Evolutionary conservation across 1,284 basidiomycete species (phyloP).

Genomic region (Cryptococcus amylolentus): DNA sequence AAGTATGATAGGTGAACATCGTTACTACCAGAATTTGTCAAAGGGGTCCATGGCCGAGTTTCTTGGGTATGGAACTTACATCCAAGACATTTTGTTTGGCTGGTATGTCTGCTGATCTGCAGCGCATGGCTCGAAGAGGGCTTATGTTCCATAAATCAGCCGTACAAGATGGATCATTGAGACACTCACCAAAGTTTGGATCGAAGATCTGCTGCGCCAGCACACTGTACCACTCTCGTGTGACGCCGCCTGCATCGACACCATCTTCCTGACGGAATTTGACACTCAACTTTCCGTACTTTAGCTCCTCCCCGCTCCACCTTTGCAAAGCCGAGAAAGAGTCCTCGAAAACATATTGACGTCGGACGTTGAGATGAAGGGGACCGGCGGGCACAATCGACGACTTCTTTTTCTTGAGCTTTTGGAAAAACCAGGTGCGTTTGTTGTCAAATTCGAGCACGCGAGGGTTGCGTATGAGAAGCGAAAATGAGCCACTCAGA

Average conservation of each 20-base stretch:
- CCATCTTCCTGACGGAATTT: conserved; percentile 98
- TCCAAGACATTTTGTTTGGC: conserved; percentile 90
- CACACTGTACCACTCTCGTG: conserved; percentile 98
- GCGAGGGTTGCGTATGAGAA: conserved; percentile 91
- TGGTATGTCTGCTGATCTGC: conserved; percentile 93
- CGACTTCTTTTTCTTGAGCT: conserved; percentile 79
- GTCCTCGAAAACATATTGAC: conserved; percentile 93
- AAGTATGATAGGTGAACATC: conserved; percentile 95
- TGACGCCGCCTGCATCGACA: conserved; percentile 96
- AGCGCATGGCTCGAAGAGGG: conserved; percentile 91
- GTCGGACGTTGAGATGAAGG: conserved; percentile 86
- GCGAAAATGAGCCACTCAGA: conserved; percentile 96
- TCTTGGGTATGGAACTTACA: conserved; percentile 41
- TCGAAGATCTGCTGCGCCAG: conserved; percentile 99
- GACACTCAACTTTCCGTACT: conserved; percentile 94
- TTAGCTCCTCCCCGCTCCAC: conserved; percentile 92
- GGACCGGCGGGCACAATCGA: conserved; percentile 73
- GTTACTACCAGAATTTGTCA: conserved; percentile 53
- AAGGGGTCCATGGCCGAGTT: conserved; percentile 15
- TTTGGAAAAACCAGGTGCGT: conserved; percentile 96
- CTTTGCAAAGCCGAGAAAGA: conserved; percentile 89
- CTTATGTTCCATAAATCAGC: conserved; percentile 11
- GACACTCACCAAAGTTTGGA: conserved; percentile 69
- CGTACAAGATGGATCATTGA: neutral
- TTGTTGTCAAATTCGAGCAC: conserved; percentile 99